A percentile compares a stretch with the other conserved stretches of the same genome.
phyloP scores from a whole-genome alignment of 1,284 basidiomycete species.

The Cystobasidium sp. region DNA sequence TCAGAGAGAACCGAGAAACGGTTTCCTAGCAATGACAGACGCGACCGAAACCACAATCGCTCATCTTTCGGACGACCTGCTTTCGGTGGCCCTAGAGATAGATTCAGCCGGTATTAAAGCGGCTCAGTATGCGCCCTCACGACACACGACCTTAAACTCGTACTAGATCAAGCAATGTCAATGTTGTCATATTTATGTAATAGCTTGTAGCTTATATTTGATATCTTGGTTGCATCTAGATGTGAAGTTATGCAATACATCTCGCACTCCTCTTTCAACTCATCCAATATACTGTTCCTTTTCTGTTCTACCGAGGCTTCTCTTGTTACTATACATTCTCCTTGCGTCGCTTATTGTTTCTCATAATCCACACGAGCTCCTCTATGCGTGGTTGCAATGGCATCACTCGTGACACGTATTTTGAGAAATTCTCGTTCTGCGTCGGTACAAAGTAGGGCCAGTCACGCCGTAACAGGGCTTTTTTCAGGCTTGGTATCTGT shows the following conservation, averaged over 20 bases:
- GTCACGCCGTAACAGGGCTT: constrained; percentile 2
- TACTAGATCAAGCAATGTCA: too few relatives aligned
- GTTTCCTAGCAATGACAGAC: neutral
- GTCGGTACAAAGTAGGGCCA: neutral
- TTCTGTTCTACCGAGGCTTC: neutral
- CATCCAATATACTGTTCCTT: neutral
- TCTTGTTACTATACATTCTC: neutral
- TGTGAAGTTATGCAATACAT: neutral
- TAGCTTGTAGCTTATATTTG: constrained; percentile 3
- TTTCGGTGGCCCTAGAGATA: too few relatives aligned
- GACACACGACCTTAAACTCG: too few relatives aligned
- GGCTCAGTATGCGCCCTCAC: too few relatives aligned
- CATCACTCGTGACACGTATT: constrained; percentile 1
- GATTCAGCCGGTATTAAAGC: too few relatives aligned
- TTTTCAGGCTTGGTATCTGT: constrained; percentile 6
- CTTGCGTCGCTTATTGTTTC: constrained; percentile 13
- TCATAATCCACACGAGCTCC: constrained; percentile 35
- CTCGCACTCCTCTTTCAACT: constrained; percentile 5
- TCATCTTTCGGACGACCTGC: too few relatives aligned
- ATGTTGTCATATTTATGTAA: neutral
- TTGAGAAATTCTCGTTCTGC: neutral
- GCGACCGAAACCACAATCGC: too few relatives aligned
- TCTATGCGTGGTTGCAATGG: constrained; percentile 17
- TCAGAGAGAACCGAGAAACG: neutral
- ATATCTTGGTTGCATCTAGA: neutral